phyloP scores from a whole-genome alignment of 2,329 filamentous ascomycete genomes.

The Stagonosporopsis vannaccii region DNA sequence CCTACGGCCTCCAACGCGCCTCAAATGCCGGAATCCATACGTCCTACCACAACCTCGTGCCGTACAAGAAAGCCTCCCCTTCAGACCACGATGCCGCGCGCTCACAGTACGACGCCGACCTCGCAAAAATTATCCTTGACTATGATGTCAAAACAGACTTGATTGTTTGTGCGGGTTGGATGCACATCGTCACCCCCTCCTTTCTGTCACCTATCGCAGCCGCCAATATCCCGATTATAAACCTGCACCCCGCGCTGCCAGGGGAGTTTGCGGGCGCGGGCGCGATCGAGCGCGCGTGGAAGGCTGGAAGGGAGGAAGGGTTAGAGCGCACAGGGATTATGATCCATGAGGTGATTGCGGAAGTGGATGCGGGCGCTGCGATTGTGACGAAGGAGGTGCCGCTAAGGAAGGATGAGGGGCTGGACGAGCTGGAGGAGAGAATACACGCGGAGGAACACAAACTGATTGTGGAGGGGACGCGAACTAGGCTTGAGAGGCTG shows the following conservation, averaged over 20 bases:
- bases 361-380: conserved; percentile 81
- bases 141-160: conserved; percentile 68
- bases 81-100: conserved; percentile 63
- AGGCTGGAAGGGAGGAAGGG: conserved; percentile 73
- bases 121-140: conserved; percentile 71
- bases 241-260: conserved; percentile 78
- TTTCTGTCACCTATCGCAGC: conserved; percentile 74
- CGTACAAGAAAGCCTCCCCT: conserved; percentile 65
- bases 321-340: conserved; percentile 79
- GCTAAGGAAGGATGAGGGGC: conserved; percentile 61
- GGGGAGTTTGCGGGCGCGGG: conserved; percentile 78
- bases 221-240: conserved; percentile 74
- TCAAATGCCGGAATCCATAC: conserved; percentile 69
- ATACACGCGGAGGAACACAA: conserved; percentile 81
- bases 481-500: conserved; percentile 52
- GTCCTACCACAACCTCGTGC: conserved; percentile 81
- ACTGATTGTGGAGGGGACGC: conserved; percentile 78
- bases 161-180: conserved; percentile 82
- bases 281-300: conserved; percentile 80
- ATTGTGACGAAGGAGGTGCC: conserved; percentile 75
- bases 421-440: conserved; percentile 72
- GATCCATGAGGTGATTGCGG: conserved; percentile 79
- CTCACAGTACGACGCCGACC: conserved; percentile 74
- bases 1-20: conserved; percentile 70
- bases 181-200: conserved; percentile 76